These are phyloP conservation scores for Athelia sp. DNA, from an alignment of 1,284 basidiomycete genomes.

Conservation along the genomic window DNA sequence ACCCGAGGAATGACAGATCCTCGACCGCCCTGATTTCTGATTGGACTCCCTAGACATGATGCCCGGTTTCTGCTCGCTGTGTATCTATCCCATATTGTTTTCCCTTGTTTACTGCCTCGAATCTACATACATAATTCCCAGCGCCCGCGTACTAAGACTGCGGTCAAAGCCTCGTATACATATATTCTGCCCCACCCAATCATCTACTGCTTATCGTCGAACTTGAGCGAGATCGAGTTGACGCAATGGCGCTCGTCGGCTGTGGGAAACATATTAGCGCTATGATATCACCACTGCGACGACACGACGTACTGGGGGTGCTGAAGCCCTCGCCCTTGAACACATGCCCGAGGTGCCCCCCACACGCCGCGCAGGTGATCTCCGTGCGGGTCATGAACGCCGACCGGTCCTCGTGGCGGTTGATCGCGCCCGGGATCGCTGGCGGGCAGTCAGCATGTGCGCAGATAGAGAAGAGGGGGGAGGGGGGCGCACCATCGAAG, in stretches of 20 bases:
- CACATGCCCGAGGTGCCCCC: slow-evolving; percentile 90
- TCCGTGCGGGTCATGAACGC: slow-evolving; percentile 62
- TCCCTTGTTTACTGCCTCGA: no score
- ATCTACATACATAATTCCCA: no score
- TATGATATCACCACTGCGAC: slow-evolving; percentile 17
- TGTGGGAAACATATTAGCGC: slow-evolving; percentile 23
- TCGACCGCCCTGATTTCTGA: no score
- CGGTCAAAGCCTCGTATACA: no score
- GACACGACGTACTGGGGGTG: slow-evolving; percentile 59
- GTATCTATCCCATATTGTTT: no score
- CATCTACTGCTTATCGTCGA: slow-evolving; percentile 39
- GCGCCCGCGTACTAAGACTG: no score
- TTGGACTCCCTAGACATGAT: no score
- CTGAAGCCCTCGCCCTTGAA: slow-evolving; percentile 86
- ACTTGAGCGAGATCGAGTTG: slow-evolving; percentile 84
- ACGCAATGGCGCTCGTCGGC: slow-evolving; percentile 88
- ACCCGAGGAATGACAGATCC: slow-evolving; percentile 3
- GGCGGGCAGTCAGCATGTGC: no score
- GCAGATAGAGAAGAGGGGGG: slow-evolving; percentile 1
- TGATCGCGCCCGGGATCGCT: slow-evolving; percentile 91
- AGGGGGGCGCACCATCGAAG: slow-evolving; percentile 74
- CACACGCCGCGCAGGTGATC: slow-evolving; percentile 81
- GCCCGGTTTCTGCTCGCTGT: no score
- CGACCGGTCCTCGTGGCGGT: slow-evolving; percentile 56
- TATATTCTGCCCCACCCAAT: no score